phyloP scores from a whole-genome alignment of 495 filamentous ascomycete genomes.

The Aspergillus mulundensis region DNA sequence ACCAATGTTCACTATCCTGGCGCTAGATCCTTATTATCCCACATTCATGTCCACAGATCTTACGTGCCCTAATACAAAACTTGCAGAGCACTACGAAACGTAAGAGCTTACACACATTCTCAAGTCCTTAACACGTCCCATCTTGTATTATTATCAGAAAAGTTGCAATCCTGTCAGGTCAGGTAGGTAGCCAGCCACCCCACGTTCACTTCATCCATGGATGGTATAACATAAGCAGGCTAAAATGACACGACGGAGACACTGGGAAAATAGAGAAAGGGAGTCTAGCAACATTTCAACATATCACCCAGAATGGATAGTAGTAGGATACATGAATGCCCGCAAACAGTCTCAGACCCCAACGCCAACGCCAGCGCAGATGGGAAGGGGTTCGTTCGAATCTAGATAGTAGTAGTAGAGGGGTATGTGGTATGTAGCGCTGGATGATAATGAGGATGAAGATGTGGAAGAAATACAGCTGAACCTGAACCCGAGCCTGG shows the following conservation, averaged over 20 bases:
- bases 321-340: conserved; percentile 8
- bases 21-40: neutral
- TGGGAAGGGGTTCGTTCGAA: neutral
- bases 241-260: neutral
- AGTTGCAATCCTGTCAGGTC: neutral
- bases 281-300: conserved; percentile 13
- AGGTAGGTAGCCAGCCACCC: neutral
- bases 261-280: neutral
- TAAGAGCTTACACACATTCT: neutral
- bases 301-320: conserved; percentile 8
- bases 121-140: neutral
- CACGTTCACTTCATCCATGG: neutral
- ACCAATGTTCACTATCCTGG: neutral
- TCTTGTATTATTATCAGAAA: neutral
- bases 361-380: conserved; percentile 11
- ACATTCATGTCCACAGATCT: too few relatives aligned
- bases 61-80: too few relatives aligned
- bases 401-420: neutral
- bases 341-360: neutral
- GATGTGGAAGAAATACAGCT: conserved; percentile 3
- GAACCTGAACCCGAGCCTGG: conserved; percentile 3
- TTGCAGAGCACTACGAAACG: neutral
- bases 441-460: neutral
- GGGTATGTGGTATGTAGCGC: neutral
- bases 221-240: neutral